phyloP scores from a whole-genome alignment of 306 rosid species.

The Gastrolobium villosum region DNA sequence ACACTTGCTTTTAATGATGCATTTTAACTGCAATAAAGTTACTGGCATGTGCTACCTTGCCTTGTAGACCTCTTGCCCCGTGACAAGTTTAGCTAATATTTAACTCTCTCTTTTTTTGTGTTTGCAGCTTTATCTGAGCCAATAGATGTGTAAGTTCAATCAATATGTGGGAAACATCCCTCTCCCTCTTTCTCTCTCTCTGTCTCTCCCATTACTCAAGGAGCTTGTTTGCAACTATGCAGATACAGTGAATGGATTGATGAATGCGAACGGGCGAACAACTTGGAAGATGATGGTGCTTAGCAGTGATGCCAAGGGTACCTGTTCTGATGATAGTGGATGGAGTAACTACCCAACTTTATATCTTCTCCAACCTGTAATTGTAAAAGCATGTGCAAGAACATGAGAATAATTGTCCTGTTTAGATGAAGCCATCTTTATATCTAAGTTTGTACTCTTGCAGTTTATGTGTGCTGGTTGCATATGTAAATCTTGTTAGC shows the following conservation, averaged over 20 bases:
- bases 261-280: conserved; percentile 92
- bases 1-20: conserved; percentile 4
- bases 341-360: conserved; percentile 15
- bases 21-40: neutral
- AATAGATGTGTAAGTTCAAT: conserved; percentile 80
- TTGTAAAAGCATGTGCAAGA: conserved; percentile 42
- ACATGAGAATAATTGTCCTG: conserved; percentile 32
- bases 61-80: neutral
- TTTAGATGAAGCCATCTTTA: conserved; percentile 30
- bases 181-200: neutral
- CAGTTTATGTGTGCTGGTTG: conserved; percentile 26
- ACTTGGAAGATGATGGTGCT: conserved; percentile 77
- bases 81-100: conserved; percentile 26
- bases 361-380: conserved; percentile 10
- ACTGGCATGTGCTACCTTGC: conserved; percentile 1
- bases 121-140: conserved; percentile 85
- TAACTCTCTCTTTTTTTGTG: neutral
- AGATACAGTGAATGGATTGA: conserved; percentile 98
- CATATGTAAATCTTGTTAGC: too few relatives aligned
- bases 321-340: conserved; percentile 4
- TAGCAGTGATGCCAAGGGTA: conserved; percentile 38
- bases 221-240: conserved; percentile 45
- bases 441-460: neutral
- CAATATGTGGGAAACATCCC: neutral
- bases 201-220: neutral